These are phyloP conservation scores for Coccomyxa sp. DNA, from an alignment of 139 green algal species.

Conservation along the genomic window DNA sequence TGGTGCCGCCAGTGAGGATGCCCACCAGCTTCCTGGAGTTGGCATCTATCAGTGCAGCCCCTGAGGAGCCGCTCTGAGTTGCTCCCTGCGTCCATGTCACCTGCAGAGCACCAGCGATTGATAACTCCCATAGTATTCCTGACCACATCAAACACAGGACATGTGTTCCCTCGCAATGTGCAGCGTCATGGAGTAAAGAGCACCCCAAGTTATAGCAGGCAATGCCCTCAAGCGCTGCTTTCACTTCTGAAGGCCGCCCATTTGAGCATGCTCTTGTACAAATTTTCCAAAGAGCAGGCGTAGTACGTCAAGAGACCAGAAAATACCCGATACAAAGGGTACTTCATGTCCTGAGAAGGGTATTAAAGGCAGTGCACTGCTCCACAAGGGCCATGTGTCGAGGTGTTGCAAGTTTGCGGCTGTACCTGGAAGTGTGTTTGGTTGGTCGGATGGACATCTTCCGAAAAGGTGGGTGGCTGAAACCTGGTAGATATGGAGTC, in stretches of 20 bases:
- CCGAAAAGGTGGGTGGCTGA: background rate
- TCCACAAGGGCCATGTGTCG: too few species aligned
- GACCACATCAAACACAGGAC: too few species aligned
- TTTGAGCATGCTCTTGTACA: too few species aligned
- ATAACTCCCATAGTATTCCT: too few species aligned
- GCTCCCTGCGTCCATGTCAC: background rate
- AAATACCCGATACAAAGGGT: too few species aligned
- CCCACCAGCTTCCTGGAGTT: background rate
- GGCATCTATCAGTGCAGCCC: background rate
- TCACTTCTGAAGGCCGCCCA: too few species aligned
- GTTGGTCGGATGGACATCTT: background rate
- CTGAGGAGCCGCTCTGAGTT: background rate
- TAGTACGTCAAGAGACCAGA: too few species aligned
- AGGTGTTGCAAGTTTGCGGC: too few species aligned
- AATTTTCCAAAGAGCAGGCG: too few species aligned
- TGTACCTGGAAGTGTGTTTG: background rate
- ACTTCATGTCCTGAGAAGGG: too few species aligned
- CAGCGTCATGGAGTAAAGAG: background rate
- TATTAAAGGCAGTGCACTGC: background rate
- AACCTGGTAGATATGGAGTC: background rate
- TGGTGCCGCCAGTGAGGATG: slow-evolving; percentile 1
- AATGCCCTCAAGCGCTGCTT: too few species aligned
- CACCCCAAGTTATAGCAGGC: too few species aligned
- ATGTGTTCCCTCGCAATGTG: background rate
- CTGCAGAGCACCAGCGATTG: background rate